Evolutionary conservation across 164 flowering plant genomes (phyloP).

Genomic region (Annona squamosa): DNA sequence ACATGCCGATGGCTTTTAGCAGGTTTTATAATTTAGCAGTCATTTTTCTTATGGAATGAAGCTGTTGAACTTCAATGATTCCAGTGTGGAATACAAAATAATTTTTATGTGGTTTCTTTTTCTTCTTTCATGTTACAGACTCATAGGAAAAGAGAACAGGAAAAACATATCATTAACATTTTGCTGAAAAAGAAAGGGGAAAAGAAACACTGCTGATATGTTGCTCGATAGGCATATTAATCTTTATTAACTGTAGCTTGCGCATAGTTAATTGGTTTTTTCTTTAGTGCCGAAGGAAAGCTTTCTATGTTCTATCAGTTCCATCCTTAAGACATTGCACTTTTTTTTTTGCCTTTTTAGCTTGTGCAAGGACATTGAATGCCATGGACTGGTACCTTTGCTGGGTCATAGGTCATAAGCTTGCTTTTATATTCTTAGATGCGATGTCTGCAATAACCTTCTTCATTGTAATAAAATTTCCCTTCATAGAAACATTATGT

Average conservation of each 20-base stretch:
- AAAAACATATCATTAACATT: not conserved
- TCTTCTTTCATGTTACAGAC: not conserved
- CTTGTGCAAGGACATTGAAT: not conserved
- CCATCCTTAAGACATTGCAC: not conserved
- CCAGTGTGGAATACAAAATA: not conserved
- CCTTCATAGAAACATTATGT: not conserved
- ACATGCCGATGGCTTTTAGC: conserved; percentile 71
- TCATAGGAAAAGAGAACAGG: not conserved
- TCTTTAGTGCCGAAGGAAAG: not conserved
- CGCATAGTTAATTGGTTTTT: not conserved
- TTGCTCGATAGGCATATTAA: too few species aligned
- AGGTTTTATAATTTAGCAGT: conserved; percentile 37
- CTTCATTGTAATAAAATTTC: not conserved
- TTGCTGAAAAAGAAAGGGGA: not conserved
- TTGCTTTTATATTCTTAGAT: not conserved
- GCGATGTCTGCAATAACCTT: not conserved
- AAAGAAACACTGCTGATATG: too few species aligned
- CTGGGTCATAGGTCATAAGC: not conserved
- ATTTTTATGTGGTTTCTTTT: not conserved
- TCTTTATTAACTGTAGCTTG: not conserved
- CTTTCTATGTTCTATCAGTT: not conserved
- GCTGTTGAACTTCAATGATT: not conserved
- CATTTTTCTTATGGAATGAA: not conserved
- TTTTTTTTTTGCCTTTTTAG: not conserved
- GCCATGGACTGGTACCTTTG: not conserved